Base-by-base conservation (phyloP, 352 stramenopile genomes). In the Saprolegnia diclina region DNA sequence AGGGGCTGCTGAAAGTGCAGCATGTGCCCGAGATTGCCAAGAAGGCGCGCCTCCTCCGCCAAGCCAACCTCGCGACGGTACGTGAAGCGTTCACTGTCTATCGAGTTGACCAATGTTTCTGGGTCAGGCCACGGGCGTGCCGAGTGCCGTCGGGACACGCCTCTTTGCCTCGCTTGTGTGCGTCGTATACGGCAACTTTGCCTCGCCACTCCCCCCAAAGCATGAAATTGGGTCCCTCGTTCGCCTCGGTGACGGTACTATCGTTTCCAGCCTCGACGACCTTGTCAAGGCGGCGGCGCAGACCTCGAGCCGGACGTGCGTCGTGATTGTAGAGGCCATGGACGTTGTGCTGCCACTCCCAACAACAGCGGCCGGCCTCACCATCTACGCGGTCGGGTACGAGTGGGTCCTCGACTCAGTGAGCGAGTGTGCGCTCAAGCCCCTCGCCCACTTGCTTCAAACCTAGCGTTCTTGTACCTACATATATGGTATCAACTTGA, bases 391-490 rank as follows among this genome's bases (percentile, higher is more conserved):
- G 68, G 83, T 94, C 45, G 91, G 85, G 73, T 94, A 92, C 72
- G 76, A 91, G 69, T 94, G 86, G 86, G 75, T 94, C 40, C 81
- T 94, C 56, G 89, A 92, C 75, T 92, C 84, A 69, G 91, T 94
- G 70, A 92, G 83, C 67, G 83, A 94, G 66, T 66, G 57, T 24
- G 29, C 57, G 7, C 18, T 66, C 19, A 66, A 66, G 24, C 42
- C 42, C 10, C 19, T 55, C 4, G 5, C 16, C 13, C 9, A 55
- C 53, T 37, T 63, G 55, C 42, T 48, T 4, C 42, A 48, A 48
- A 48, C 42, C 13, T 48, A 48, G 18, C 10, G 42, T 35, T n/a
- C 29, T 35, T 35, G 29, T 35, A n/a, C n/a, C n/a, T n/a, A n/a
- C n/a, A 35, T 35, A 35, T 6, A 35, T 35, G 2, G 29, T 35